Evolutionary conservation across 1,284 basidiomycete genomes (phyloP), one percentile per base, ranked within the genome.

Genomic region (Pterulicium gracile): DNA sequence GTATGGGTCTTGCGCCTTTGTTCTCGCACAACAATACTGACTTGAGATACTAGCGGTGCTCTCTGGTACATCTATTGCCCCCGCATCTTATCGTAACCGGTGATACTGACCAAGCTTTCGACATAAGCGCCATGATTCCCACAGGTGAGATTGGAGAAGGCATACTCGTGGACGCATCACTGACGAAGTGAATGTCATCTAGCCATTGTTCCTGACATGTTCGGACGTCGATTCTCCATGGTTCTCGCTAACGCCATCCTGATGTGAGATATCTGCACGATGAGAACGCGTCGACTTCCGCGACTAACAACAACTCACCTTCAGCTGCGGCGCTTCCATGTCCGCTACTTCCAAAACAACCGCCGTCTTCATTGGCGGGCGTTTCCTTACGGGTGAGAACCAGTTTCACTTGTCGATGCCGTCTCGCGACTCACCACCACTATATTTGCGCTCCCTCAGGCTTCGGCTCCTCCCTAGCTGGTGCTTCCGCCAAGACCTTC

Each of bases 191-290:
- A n/a, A 22, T 19, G 3, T 27, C 46, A 5, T 36, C 14, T 24
- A 70, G 67, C 67, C 3, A 69, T 66, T 54, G 54, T 76, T 12
- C 72, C 73, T 5, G 75, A 77, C 57, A 63, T 57, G 49, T 67
- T 75, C 50, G 75, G 76, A 1, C 68, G 75, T 44, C 66, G 74
- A 19, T 68, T 67, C 53, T 65, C 68, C 7, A 77, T 77, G 75
- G 70, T 71, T 51, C 60, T 67, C 42, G 73, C 68, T 10, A 76
- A 75, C 51, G 44, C 61, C 3, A 55, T 73, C 42, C 54, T 76
- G 22, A 62, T 73, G 71, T 72, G 51, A 47, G 68, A 59, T n/a
- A n/a, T n/a, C n/a, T n/a, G n/a, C n/a, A n/a, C n/a, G n/a, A n/a
- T n/a, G n/a, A n/a, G n/a, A n/a, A n/a, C n/a, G n/a, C n/a, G n/a